These are phyloP conservation scores for Daedaleopsis sinensis DNA, from an alignment of 768 basidiomycete species.

Conservation along the genomic window DNA sequence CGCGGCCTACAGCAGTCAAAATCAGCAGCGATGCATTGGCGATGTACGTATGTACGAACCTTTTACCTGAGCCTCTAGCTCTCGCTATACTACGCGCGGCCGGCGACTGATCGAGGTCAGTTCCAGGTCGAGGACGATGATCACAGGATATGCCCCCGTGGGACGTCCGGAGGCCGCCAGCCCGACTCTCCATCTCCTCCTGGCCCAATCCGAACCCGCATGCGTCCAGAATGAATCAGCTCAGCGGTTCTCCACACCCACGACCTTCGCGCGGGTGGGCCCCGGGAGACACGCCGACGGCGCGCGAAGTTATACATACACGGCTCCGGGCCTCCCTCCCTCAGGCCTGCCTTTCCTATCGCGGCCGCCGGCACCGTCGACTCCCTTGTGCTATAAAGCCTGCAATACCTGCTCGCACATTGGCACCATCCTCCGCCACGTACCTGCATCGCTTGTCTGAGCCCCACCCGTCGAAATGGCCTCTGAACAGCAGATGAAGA, in stretches of 20 bases:
- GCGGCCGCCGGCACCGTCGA: slow-evolving; percentile 9
- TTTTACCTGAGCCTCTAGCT: too few relatives aligned
- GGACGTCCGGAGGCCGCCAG: slow-evolving; percentile 4
- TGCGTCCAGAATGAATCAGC: slow-evolving; percentile 13
- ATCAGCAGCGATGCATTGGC: too few relatives aligned
- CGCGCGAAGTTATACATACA: slow-evolving; percentile 13
- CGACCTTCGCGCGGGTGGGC: neutral
- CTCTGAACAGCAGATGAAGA: slow-evolving; percentile 34
- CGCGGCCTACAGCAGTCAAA: too few relatives aligned
- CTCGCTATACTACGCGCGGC: too few relatives aligned
- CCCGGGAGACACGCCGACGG: slow-evolving; percentile 11
- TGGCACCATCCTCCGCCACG: neutral
- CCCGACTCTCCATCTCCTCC: neutral
- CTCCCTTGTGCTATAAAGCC: slow-evolving; percentile 10
- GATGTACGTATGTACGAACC: too few relatives aligned
- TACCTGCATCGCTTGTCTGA: neutral
- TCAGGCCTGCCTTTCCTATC: neutral
- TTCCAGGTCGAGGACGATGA: neutral
- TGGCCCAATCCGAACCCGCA: slow-evolving; percentile 4
- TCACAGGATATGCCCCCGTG: slow-evolving; percentile 18
- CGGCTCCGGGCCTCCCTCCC: neutral
- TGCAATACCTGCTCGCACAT: neutral
- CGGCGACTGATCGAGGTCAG: slow-evolving; percentile 3
- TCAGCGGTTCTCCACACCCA: slow-evolving; percentile 14
- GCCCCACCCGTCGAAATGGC: slow-evolving; percentile 26